Base-by-base conservation (phyloP, 2,329 filamentous ascomycete species). In the Tolypocladium cylindrosporum region DNA sequence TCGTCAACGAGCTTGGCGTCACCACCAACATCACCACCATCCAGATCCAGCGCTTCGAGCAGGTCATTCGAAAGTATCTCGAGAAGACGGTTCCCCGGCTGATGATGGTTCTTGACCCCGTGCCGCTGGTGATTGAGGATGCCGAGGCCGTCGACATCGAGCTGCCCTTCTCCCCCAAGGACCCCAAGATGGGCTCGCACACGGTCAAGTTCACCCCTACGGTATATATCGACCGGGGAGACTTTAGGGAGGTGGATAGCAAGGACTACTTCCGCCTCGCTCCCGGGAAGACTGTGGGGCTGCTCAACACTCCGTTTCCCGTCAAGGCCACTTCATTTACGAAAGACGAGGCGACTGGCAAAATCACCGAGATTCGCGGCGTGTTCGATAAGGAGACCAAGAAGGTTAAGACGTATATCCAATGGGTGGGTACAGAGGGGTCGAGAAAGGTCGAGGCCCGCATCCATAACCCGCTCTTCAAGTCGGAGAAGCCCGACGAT, bases 1-100 rank as follows among this genome's bases (percentile, higher is more conserved):
- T 97, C 66, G 86, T 97, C 59, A 90, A 91, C 64, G 91, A 96
- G 72, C 84, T 97, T 24, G 93, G 92, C 39, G 91, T 97, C 43
- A 96, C 92, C 0, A 95, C 91, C 41, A 82, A 87, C 43, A 83
- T 84, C 56, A 89, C 88, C 4, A 85, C 89, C 62, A 96, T 96
- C 65, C 85, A 93, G 70, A 86, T 90, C 53, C 75, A 81, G 58
- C 86, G 88, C n/a, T 91, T 97, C 61, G 93, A 97, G 67, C 86
- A 93, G 68, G 86, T 85, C 0, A 85, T 97, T 60, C 86, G 93
- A 27, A 86, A 86, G 62, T 95, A 96, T 70, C 85, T 97, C 16
- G 93, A 97, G 71, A 83, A 83, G 54, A 91, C 90, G 0, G 91
- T 96, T 0, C 92, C 93, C 2, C 86, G 93, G 34, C 80, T 97